These are phyloP conservation scores for Penicillium arizonense DNA, from an alignment of 495 filamentous ascomycete species.

Conservation along the genomic window DNA sequence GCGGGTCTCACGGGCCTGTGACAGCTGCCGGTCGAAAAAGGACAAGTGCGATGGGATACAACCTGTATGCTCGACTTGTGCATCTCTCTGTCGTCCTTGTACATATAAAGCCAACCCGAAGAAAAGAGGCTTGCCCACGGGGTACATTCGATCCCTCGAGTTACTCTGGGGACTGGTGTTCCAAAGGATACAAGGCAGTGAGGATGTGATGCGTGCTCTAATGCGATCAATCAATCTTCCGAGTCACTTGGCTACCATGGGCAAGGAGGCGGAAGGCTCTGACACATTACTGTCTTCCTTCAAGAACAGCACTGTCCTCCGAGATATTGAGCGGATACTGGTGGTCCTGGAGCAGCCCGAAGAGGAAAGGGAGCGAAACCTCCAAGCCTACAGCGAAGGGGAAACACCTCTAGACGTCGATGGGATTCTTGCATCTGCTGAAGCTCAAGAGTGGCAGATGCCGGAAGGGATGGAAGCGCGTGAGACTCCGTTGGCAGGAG, in stretches of 20 bases:
- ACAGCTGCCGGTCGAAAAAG: constrained; percentile 63
- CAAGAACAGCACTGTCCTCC: constrained; percentile 52
- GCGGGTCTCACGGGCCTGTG: constrained; percentile 64
- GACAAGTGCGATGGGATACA: constrained; percentile 67
- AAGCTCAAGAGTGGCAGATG: constrained; percentile 40
- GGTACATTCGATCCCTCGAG: constrained; percentile 42
- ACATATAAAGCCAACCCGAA: constrained; percentile 68
- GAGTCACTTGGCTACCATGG: constrained; percentile 41
- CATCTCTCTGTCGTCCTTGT: constrained; percentile 56
- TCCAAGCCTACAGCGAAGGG: constrained; percentile 21
- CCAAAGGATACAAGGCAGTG: constrained; percentile 41
- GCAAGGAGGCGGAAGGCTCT: constrained; percentile 44
- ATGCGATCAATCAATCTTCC: constrained; percentile 40
- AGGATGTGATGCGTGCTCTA: constrained; percentile 43
- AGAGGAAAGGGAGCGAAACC: constrained; percentile 29
- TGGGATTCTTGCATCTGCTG: constrained; percentile 32
- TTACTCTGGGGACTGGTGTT: constrained; percentile 43
- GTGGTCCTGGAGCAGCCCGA: constrained; percentile 43
- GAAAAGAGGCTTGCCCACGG: constrained; percentile 58
- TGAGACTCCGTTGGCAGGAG: constrained; percentile 20
- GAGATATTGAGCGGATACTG: constrained; percentile 52
- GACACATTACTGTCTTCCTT: constrained; percentile 51
- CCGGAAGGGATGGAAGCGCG: constrained; percentile 27
- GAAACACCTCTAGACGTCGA: constrained; percentile 38
- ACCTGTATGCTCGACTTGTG: constrained; percentile 63